phyloP scores from a whole-genome alignment of 2,329 filamentous ascomycete species.

The Ascochyta clinopodiicola region DNA sequence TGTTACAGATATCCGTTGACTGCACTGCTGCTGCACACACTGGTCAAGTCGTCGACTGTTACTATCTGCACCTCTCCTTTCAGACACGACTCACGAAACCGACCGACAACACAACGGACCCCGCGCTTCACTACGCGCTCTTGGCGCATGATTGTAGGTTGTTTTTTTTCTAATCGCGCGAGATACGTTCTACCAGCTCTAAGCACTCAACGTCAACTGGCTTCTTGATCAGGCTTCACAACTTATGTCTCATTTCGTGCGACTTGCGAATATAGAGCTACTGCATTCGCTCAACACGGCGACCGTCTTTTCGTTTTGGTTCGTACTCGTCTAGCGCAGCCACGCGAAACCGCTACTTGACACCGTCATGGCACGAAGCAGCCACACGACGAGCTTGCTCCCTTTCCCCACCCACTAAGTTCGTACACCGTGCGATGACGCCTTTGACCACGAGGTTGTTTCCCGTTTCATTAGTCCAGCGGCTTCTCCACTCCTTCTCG shows the following conservation, averaged over 20 bases:
- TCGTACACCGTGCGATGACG: conserved; percentile 8
- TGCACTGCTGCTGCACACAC: neutral
- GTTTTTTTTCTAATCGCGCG: neutral
- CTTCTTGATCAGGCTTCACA: neutral
- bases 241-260: neutral
- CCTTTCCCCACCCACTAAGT: conserved; percentile 8
- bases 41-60: neutral
- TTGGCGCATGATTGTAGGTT: neutral
- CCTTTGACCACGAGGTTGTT: neutral
- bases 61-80: conserved; percentile 3
- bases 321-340: conserved; percentile 10
- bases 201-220: neutral
- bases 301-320: neutral
- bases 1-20: neutral
- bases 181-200: neutral
- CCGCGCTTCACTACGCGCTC: neutral
- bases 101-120: neutral
- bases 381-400: neutral
- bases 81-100: neutral
- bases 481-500: conserved; percentile 15
- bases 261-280: conserved; percentile 1
- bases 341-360: conserved; percentile 11
- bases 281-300: neutral
- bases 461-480: neutral
- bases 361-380: conserved; percentile 15